Evolutionary conservation across 345 rosid genomes (phyloP).

Genomic region (Cochlearia excelsa): DNA sequence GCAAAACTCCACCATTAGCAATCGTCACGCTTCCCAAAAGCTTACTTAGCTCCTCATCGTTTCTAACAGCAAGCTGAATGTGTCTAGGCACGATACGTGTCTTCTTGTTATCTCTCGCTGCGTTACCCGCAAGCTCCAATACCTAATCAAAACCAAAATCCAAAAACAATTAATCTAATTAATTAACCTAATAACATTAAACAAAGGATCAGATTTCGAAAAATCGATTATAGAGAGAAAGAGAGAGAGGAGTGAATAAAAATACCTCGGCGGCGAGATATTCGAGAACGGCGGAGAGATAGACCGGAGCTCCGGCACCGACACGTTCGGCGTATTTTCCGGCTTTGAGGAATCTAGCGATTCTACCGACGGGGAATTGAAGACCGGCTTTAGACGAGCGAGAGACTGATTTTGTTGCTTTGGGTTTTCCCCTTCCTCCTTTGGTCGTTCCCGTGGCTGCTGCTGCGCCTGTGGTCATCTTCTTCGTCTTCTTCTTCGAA

Average conservation of each 20-base stretch:
- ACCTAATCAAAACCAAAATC: constrained; percentile 37
- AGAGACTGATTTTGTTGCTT: constrained; percentile 56
- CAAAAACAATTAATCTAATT: too few relatives aligned
- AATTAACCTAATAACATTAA: too few relatives aligned
- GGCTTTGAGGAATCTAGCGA: constrained; percentile 66
- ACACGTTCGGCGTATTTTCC: constrained; percentile 54
- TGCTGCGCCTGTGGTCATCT: constrained; percentile 35
- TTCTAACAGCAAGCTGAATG: constrained; percentile 72
- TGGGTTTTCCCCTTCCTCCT: constrained; percentile 65
- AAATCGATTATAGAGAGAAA: too few relatives aligned
- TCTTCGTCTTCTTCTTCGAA: constrained; percentile 7
- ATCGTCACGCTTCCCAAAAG: constrained; percentile 66
- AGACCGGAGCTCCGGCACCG: constrained; percentile 57
- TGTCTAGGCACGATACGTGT: constrained; percentile 69
- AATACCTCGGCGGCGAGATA: constrained; percentile 82
- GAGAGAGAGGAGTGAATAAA: too few relatives aligned
- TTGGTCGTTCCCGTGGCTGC: constrained; percentile 34
- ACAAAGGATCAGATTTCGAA: too few relatives aligned
- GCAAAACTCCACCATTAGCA: constrained; percentile 74
- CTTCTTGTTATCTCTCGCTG: constrained; percentile 81
- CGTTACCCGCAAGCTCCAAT: constrained; percentile 71
- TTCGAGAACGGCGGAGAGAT: constrained; percentile 74
- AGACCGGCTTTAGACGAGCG: constrained; percentile 67
- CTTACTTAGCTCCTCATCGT: constrained; percentile 70
- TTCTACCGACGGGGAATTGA: constrained; percentile 74